Base-by-base conservation (phyloP, 371 early-diverging fungal genomes). In the Conidiobolus incongruus region DNA sequence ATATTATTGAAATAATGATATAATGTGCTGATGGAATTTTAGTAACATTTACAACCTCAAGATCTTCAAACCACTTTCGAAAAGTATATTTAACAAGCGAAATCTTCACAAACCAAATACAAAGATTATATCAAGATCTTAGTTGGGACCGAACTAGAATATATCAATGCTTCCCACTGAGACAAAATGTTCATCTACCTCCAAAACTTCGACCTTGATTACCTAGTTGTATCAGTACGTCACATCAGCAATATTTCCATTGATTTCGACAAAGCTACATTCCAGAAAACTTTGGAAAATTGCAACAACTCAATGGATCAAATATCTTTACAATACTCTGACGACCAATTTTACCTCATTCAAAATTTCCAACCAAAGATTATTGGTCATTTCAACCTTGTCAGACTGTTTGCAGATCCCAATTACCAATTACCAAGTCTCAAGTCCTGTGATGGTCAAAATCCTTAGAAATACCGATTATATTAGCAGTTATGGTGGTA, bases 161-260 rank as follows among this genome's bases (percentile, higher is more conserved):
- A 60, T 59, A 83, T 88, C 44, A 40, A 40, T 50, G 50, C 44
- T 19, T n/a, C 4, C 4, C 58, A 60, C 47, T 58, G 49, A 24
- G 54, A 50, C 7, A 39, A 40, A 11, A 49, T 60, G 1, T 47
- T 38, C 37, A 28, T 17, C 12, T 38, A 45, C 26, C 22, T 43
- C 3, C 12, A 31, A 8, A 22, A 34, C 13, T 59, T 66, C 12
- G 48, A 47, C 13, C 72, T 45, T 11, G 79, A 92, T 49, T 91
- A 86, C 50, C 52, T 85, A 2, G 89, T 95, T n/a, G 95, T 93
- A 0, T 90, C 91, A 0, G 60, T 93, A 31, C 95, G 93, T 56
- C 94, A 95, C 47, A 70, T 86, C 2, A 52, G 61, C 29, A 67
- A 63, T 0, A 56, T 71, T 15, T 88, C 96, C 2, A 68, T 92